Evolutionary conservation across 202 grass and related monocot genomes (phyloP), one percentile per base, ranked within the genome.

Genomic region (Bolboschoenoplectus hybrid): DNA sequence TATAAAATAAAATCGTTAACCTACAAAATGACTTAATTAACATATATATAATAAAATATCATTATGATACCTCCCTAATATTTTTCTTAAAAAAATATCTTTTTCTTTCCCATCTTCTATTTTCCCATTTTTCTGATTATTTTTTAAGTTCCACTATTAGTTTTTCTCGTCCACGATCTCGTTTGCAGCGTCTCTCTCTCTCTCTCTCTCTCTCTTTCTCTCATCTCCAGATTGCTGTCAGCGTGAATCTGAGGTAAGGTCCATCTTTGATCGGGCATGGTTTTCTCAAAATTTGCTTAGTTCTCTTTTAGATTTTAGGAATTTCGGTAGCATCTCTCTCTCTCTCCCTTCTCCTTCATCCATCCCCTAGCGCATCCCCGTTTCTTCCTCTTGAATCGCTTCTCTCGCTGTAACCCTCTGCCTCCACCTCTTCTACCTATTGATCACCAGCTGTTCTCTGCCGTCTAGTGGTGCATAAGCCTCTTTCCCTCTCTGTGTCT

Each of bases 201-300:
- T 81, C 77, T 72, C 88, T 64, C 79, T 86, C 76, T 80, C 74
- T 34, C 80, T 52, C 81, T 57, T 74, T 38, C 43, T 8, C 72
- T 5, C 66, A 39, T 79, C 75, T 80, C 53, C 16, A 80, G 75
- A 17, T 80, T 56, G 46, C 32, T 69, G 34, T 38, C 36, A 44
- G 47, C 49, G 6, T 84, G 81, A 53, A 84, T 84, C 82, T 84
- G 32, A 84, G 82, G 82, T 84, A 84, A 55, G 63, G 34, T 82
- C 68, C 50, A 46, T 65, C 83, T 58, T 40, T 45, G 76, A 80
- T 45, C 64, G 85, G 61, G 51, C 52, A 56, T 68, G 57, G 66
- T 43, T 80, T 44, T 17, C 84, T 51, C 6, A 9, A 5, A 34
- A 81, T 19, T 58, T 35, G 46, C 26, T 76, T 85, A 47, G 34